Evolutionary conservation across 2,329 filamentous ascomycete species (phyloP).

Genomic region (Cordyceps javanica): DNA sequence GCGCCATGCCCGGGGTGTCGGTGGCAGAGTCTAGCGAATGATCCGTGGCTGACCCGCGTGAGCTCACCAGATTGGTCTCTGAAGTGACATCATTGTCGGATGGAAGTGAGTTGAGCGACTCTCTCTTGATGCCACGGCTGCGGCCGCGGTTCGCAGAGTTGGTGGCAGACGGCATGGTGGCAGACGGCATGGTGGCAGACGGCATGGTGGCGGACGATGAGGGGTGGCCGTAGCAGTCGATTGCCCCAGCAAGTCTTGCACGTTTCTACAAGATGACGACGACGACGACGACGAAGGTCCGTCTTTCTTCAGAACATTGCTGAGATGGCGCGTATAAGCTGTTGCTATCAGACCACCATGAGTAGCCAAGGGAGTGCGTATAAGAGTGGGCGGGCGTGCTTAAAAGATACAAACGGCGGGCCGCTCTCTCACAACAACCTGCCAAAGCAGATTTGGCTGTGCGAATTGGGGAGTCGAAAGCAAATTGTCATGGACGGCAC

Average conservation of each 20-base stretch:
- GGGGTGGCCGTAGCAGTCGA: no score
- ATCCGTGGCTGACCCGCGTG: neutral
- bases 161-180: neutral
- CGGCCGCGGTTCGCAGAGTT: neutral
- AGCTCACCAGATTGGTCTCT: neutral
- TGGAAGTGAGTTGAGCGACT: slow-evolving; percentile 9
- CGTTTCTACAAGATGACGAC: no score
- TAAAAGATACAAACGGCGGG: no score
- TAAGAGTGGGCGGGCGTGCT: no score
- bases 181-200: no score
- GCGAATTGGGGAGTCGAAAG: neutral
- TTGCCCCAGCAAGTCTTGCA: neutral
- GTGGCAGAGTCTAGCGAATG: slow-evolving; percentile 9
- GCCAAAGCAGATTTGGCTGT: neutral
- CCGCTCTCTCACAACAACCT: neutral
- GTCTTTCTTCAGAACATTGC: no score
- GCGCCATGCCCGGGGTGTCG: neutral
- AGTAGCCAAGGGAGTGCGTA: neutral
- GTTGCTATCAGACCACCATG: no score
- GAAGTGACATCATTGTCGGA: slow-evolving; percentile 5
- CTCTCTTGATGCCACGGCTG: slow-evolving; percentile 2
- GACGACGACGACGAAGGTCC: no score
- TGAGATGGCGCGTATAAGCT: no score
- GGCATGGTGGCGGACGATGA: no score
- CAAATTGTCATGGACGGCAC: no score